These are phyloP conservation scores for Coemansia sp. DNA, from an alignment of 371 early-diverging fungal species.

Conservation along the genomic window DNA sequence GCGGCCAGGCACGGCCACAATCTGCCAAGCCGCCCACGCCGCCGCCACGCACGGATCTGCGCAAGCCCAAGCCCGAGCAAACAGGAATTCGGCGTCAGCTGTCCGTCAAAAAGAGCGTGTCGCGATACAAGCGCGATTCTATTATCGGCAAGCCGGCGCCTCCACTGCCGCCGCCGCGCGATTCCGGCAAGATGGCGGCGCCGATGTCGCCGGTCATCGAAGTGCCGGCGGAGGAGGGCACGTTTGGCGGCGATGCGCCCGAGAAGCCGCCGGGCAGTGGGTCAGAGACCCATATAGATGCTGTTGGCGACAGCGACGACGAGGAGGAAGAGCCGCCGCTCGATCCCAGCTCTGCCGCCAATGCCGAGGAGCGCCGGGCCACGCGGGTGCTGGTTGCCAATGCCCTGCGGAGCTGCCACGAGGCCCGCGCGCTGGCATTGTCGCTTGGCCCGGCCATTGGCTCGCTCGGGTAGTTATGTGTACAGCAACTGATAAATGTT, in stretches of 20 bases:
- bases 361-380: conserved; percentile 29
- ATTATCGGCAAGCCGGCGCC: conserved; percentile 11
- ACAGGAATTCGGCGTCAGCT: conserved; percentile 44
- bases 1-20: not conserved
- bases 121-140: conserved; percentile 34
- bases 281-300: conserved; percentile 1
- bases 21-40: conserved; percentile 14
- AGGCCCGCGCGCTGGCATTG: conserved; percentile 31
- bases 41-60: conserved; percentile 8
- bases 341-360: not conserved
- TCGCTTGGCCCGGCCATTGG: not conserved
- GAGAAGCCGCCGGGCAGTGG: conserved; percentile 2
- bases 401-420: conserved; percentile 39
- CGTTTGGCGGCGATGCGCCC: not conserved
- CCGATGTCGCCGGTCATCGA: conserved; percentile 8
- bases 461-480: not conserved
- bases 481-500: no score
- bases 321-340: conserved; percentile 1
- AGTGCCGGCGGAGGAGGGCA: not conserved
- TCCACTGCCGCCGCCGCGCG: conserved; percentile 4
- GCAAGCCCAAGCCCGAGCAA: conserved; percentile 18
- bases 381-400: conserved; percentile 38
- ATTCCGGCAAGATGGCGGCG: not conserved
- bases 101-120: conserved; percentile 45
- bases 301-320: conserved; percentile 7